Percentiles rank a stretch among this genome's conserved stretches.
Evolutionary conservation across 495 filamentous ascomycete species (phyloP).

Genomic region (Echria macrotheca): DNA sequence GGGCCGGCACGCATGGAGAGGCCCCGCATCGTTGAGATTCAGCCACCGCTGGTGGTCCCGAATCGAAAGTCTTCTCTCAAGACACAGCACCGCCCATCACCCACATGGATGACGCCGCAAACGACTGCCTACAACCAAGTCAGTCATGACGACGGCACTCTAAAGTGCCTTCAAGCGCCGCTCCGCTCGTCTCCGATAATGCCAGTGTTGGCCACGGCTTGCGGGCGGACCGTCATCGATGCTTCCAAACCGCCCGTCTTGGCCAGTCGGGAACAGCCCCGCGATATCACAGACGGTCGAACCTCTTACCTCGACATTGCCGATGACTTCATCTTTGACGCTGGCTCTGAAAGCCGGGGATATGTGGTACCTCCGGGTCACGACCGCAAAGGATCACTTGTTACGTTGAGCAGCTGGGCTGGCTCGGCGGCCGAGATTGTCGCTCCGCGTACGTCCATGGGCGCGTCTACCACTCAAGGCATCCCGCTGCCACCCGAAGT

Average conservation of each 20-base stretch:
- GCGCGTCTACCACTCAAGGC: conserved; percentile 6
- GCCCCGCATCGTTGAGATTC: conserved; percentile 25
- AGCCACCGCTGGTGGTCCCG: conserved; percentile 11
- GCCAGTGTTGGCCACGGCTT: conserved; percentile 9
- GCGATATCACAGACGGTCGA: too few relatives aligned
- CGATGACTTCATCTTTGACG: neutral
- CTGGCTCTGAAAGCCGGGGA: neutral
- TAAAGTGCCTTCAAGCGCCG: too few relatives aligned
- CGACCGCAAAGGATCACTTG: conserved; percentile 3
- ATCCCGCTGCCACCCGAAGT: conserved; percentile 38
- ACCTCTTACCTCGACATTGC: too few relatives aligned
- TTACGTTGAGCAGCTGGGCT: conserved; percentile 7
- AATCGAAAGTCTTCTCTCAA: conserved; percentile 16
- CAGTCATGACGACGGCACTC: too few relatives aligned
- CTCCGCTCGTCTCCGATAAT: too few relatives aligned
- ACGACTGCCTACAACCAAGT: too few relatives aligned
- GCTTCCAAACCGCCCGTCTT: conserved; percentile 14
- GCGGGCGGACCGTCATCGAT: conserved; percentile 20
- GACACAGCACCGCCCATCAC: too few relatives aligned
- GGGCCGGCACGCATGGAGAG: conserved; percentile 8
- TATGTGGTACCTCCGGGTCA: neutral
- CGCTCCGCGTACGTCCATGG: neutral
- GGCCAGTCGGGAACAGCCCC: neutral
- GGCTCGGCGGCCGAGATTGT: neutral
- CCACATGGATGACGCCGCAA: too few relatives aligned